A percentile compares a stretch with the other conserved stretches of the same genome.
phyloP scores from a whole-genome alignment of 768 basidiomycete species.

The Psilocybe azurescens region DNA sequence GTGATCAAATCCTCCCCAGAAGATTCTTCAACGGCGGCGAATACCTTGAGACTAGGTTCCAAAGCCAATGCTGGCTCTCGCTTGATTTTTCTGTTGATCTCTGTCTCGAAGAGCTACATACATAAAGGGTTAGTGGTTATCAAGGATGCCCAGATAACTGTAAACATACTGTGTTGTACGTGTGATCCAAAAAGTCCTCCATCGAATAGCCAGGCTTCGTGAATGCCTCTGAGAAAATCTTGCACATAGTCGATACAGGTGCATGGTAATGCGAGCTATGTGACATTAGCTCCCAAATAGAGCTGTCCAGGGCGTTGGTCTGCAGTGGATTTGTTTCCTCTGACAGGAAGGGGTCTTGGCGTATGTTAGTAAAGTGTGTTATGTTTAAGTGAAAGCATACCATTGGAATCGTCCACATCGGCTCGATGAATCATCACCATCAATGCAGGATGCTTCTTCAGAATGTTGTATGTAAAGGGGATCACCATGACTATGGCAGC shows the following conservation, averaged over 20 bases:
- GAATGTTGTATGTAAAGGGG: constrained; percentile 92
- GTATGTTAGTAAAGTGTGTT: not conserved
- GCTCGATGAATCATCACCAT: constrained; percentile 92
- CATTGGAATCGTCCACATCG: constrained; percentile 42
- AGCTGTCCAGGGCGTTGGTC: constrained; percentile 84
- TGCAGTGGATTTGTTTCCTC: constrained; percentile 73
- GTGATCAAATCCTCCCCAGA: constrained; percentile 1
- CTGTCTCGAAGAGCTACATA: constrained; percentile 83
- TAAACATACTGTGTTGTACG: constrained; percentile 71
- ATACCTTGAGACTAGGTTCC: constrained; percentile 38
- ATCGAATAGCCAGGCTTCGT: constrained; percentile 90
- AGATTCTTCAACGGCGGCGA: constrained; percentile 23
- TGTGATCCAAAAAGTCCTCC: constrained; percentile 98
- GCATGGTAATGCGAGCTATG: constrained; percentile 85
- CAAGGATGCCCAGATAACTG: constrained; percentile 5
- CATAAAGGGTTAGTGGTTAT: not conserved
- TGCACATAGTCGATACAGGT: constrained; percentile 84
- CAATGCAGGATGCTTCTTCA: constrained; percentile 89
- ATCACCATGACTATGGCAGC: constrained; percentile 90
- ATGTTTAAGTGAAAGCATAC: constrained; percentile 23
- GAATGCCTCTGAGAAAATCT: constrained; percentile 89
- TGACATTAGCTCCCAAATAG: constrained; percentile 90
- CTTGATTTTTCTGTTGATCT: constrained; percentile 78
- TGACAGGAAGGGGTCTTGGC: constrained; percentile 67
- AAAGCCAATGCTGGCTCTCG: constrained; percentile 71